Base-by-base conservation (phyloP, 805 yeast species). In the Candida railenensis region DNA sequence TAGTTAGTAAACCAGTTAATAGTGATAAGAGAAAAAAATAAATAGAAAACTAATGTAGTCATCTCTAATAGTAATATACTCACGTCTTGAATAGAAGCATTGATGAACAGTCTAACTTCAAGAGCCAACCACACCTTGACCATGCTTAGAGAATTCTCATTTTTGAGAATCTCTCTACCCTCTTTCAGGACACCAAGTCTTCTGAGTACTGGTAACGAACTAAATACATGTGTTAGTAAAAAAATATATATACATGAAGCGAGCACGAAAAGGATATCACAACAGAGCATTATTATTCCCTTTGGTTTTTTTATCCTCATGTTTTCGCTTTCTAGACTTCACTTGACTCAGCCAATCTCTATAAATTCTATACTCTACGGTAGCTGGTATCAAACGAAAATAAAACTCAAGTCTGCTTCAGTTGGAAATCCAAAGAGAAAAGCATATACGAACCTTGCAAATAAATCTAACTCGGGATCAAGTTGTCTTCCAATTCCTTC, bases 401-500 rank as follows among this genome's bases (percentile, higher is more conserved):
- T 46, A 18, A 32, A 36, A 22, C 46, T 42, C 28, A 58, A 42
- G 33, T 55, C 55, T 46, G 59, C 57, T 46, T 67, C 73, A 14
- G 72, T 69, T 32, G 76, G 76, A 40, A 70, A 70, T 11, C 74
- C 77, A 54, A 69, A 56, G 43, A 68, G 43, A 46, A 65, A 50
- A 18, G 72, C 68, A 46, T 67, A 83, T 84, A 87, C 94, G 77
- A 82, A 87, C 94, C 96, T 87, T 78, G 96, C 96, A 77, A 94
- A 92, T 43, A 94, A 77, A 67, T 94, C 99, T 58, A 94, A 74
- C 37, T 89, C 83, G 1, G 98, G 97, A 65, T 94, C 96, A 46
- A 94, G 73, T 65, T 87, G 96, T 60, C 98, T 77, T 18, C 99
- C 98, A 45, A 94, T 87, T 9, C 99, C 99, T 65, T 94, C 99